These are phyloP conservation scores for Starmerella asiatica DNA, from an alignment of 805 yeast genomes.

Conservation along the genomic window DNA sequence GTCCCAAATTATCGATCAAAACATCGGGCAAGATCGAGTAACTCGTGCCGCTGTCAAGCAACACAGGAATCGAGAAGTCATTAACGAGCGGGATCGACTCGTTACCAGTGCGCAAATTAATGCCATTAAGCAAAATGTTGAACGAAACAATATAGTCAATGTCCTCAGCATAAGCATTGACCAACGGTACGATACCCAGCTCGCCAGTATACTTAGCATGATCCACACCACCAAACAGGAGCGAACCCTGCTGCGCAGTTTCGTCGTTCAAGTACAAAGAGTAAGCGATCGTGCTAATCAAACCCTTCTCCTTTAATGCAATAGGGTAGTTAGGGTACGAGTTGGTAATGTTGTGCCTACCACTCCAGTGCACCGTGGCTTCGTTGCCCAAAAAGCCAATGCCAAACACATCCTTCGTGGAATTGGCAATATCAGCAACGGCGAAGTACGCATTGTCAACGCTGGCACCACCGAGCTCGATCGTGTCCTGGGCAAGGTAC, in stretches of 20 bases:
- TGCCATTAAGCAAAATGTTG: slow-evolving; percentile 12
- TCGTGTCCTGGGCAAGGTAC: slow-evolving; percentile 47
- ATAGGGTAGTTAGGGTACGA: slow-evolving; percentile 27
- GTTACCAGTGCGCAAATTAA: slow-evolving; percentile 12
- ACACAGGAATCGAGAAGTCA: slow-evolving; percentile 25
- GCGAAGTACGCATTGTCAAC: slow-evolving; percentile 53
- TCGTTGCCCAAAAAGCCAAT: slow-evolving; percentile 27
- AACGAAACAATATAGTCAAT: slow-evolving; percentile 8
- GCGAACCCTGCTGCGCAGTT: slow-evolving; percentile 26
- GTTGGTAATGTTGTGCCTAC: slow-evolving; percentile 7
- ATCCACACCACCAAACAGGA: slow-evolving; percentile 37
- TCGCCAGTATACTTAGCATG: slow-evolving; percentile 31
- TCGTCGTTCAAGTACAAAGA: slow-evolving; percentile 34
- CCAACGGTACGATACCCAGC: slow-evolving; percentile 28
- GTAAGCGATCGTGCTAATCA: slow-evolving; percentile 32
- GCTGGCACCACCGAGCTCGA: slow-evolving; percentile 39
- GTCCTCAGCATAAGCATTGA: slow-evolving; percentile 15
- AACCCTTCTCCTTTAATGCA: slow-evolving; percentile 30
- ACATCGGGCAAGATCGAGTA: slow-evolving; percentile 36
- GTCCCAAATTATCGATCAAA: slow-evolving; percentile 22
- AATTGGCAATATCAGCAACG: slow-evolving; percentile 52
- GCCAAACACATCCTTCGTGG: slow-evolving; percentile 42
- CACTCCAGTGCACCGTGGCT: slow-evolving; percentile 29
- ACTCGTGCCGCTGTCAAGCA: slow-evolving; percentile 44
- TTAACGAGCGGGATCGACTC: slow-evolving; percentile 5